These are phyloP conservation scores for Penicillium malachiteum DNA, from an alignment of 495 filamentous ascomycete genomes.

Conservation along the genomic window DNA sequence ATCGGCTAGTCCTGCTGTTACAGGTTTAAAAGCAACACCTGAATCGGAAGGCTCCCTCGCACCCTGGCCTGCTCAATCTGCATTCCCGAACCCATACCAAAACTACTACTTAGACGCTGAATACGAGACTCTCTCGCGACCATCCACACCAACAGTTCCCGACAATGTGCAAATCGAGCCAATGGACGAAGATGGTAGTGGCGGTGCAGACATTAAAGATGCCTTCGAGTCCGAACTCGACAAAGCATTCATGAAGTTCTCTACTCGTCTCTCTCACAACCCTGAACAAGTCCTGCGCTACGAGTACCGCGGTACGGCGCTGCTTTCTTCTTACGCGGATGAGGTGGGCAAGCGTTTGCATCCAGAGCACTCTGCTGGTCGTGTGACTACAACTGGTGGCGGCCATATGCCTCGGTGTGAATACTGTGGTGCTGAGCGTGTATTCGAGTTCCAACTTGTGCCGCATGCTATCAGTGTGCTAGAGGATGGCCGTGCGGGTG, in stretches of 20 bases:
- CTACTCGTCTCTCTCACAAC: conserved; percentile 84
- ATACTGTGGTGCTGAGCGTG: conserved; percentile 69
- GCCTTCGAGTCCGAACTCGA: conserved; percentile 82
- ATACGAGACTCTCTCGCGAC: conserved; percentile 72
- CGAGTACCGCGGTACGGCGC: conserved; percentile 75
- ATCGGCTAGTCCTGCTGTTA: conserved; percentile 24
- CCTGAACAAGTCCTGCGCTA: conserved; percentile 93
- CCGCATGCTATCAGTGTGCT: conserved; percentile 88
- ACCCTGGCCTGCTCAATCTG: conserved; percentile 71
- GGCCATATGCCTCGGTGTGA: conserved; percentile 66
- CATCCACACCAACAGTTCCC: conserved; percentile 42
- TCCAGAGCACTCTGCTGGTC: conserved; percentile 23
- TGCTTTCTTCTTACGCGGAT: conserved; percentile 79
- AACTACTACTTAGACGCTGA: conserved; percentile 86
- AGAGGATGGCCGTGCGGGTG: conserved; percentile 71
- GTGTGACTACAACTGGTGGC: conserved; percentile 31
- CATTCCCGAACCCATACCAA: conserved; percentile 70
- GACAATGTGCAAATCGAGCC: conserved; percentile 59
- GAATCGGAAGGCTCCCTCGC: conserved; percentile 34
- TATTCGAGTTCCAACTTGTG: conserved; percentile 91
- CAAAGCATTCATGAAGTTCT: conserved; percentile 85
- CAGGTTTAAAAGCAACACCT: conserved; percentile 34
- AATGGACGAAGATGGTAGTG: conserved; percentile 45
- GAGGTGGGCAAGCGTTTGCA: conserved; percentile 65
- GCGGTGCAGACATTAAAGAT: conserved; percentile 72